phyloP scores from a whole-genome alignment of 192 early-diverging fungal genomes.

The Backusella liffmaniae region DNA sequence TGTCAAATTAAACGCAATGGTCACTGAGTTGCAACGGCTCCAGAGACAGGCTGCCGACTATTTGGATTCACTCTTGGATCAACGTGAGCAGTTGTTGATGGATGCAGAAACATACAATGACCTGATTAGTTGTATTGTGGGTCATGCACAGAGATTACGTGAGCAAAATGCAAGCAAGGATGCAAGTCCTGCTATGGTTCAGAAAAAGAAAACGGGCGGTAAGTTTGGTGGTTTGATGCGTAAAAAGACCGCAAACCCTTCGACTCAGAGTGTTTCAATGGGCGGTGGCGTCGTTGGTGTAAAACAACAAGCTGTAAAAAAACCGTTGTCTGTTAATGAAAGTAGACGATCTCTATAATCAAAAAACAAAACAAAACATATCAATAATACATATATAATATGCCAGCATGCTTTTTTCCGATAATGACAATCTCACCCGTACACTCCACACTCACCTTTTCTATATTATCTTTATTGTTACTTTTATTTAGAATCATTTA shows the following conservation, averaged over 20 bases:
- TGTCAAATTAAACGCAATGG: conserved; percentile 48
- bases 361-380: too few species aligned
- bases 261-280: conserved; percentile 24
- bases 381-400: neutral
- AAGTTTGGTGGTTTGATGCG: conserved; percentile 8
- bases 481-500: neutral
- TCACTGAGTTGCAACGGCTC: conserved; percentile 40
- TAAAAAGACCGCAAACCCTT: conserved; percentile 1
- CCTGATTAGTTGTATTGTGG: conserved; percentile 58
- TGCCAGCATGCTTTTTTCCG: neutral
- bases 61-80: conserved; percentile 55
- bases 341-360: conserved; percentile 24
- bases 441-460: too few species aligned
- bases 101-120: conserved; percentile 62
- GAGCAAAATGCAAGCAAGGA: conserved; percentile 32
- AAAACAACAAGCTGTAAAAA: neutral
- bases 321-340: conserved; percentile 9
- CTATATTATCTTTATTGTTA: neutral
- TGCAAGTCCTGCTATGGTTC: conserved; percentile 37
- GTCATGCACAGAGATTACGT: conserved; percentile 47
- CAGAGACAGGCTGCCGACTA: conserved; percentile 53
- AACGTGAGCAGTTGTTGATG: conserved; percentile 60
- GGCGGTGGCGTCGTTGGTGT: conserved; percentile 39
- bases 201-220: conserved; percentile 26
- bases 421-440: neutral